phyloP scores from a whole-genome alignment of 2,329 filamentous ascomycete species.

The Cylindrodendrum hubeiense region DNA sequence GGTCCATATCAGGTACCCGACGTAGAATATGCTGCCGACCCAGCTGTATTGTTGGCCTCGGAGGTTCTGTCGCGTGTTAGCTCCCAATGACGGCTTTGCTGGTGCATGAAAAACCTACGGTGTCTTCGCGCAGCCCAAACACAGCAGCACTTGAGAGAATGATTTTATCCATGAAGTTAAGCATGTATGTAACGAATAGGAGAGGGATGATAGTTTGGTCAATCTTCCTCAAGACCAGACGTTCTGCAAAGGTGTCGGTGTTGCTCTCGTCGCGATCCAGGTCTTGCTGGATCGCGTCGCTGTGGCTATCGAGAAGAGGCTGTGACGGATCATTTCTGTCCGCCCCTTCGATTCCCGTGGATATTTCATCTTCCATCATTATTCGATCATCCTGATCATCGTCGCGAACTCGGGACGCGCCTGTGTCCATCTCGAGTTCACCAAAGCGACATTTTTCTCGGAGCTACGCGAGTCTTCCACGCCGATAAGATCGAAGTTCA shows the following conservation, averaged over 20 bases:
- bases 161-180: conserved; percentile 74
- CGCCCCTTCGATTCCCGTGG: background rate
- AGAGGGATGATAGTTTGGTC: conserved; percentile 67
- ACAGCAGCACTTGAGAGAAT: conserved; percentile 68
- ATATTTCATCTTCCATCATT: background rate
- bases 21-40: conserved; percentile 62
- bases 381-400: background rate
- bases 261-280: background rate
- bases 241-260: conserved; percentile 33
- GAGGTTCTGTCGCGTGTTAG: conserved; percentile 35
- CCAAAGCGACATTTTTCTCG: background rate
- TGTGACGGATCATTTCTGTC: background rate
- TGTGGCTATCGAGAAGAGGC: conserved; percentile 25
- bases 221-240: conserved; percentile 65
- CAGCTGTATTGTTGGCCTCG: conserved; percentile 70
- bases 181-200: conserved; percentile 68
- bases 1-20: conserved; percentile 62
- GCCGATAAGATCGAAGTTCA: background rate
- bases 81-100: background rate
- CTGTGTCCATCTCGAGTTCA: background rate
- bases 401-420: background rate
- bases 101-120: conserved; percentile 36
- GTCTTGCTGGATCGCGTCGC: no score
- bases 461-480: background rate
- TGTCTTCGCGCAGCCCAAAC: conserved; percentile 66